These are phyloP conservation scores for Castanea sativa DNA, from an alignment of 306 rosid genomes.

Conservation along the genomic window DNA sequence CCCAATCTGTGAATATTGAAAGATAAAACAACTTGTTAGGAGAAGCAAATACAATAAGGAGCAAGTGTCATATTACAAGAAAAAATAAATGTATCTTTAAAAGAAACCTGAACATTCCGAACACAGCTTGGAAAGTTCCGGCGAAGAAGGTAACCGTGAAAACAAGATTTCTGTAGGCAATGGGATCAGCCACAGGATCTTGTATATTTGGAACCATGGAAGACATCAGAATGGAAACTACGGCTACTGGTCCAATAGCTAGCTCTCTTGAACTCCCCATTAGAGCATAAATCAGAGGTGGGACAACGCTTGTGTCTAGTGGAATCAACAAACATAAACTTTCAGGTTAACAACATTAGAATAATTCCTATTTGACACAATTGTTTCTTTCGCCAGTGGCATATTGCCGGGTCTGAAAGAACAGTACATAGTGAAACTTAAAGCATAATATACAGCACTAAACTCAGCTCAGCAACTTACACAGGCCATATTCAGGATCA, in stretches of 20 bases:
- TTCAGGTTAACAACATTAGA: neutral
- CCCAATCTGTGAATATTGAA: slow-evolving; percentile 55
- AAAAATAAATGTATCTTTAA: neutral
- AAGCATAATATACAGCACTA: neutral
- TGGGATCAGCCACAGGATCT: slow-evolving; percentile 67
- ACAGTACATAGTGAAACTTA: neutral
- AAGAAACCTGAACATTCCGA: slow-evolving; percentile 62
- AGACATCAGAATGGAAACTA: slow-evolving; percentile 73
- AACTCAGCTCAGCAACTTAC: slow-evolving; percentile 38
- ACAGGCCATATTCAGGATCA: slow-evolving; percentile 87
- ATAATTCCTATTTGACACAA: neutral
- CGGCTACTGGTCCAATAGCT: slow-evolving; percentile 97
- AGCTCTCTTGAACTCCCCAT: slow-evolving; percentile 96
- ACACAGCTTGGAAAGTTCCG: slow-evolving; percentile 77
- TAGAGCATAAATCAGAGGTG: slow-evolving; percentile 82
- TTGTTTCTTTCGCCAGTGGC: neutral
- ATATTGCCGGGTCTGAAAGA: neutral
- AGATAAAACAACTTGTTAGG: neutral
- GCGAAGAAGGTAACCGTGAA: slow-evolving; percentile 85
- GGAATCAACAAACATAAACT: slow-evolving; percentile 1
- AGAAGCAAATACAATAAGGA: neutral
- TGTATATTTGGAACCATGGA: slow-evolving; percentile 53
- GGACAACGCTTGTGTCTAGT: slow-evolving; percentile 84
- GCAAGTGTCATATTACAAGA: neutral
- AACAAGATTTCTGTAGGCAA: slow-evolving; percentile 55